Conservation (phyloP, 345 rosid species). For the Salix dunnii region DNA sequence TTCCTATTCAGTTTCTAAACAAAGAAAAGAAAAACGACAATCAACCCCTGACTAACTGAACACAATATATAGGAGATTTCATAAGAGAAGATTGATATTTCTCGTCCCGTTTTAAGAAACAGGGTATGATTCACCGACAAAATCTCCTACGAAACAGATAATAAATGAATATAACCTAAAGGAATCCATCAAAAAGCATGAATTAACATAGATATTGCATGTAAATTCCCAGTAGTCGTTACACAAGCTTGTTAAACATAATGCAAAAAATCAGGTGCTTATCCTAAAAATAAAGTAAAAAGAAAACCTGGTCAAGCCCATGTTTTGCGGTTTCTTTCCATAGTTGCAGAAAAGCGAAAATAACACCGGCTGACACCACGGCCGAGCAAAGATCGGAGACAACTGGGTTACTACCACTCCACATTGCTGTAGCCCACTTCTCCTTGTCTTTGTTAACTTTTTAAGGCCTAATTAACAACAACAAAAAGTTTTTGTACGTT, state of each 20-base stretch:
- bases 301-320: constrained; percentile 35
- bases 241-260: neutral
- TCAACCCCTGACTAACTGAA: constrained; percentile 1
- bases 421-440: neutral
- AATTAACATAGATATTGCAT: neutral
- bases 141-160: neutral
- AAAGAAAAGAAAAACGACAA: constrained; percentile 17
- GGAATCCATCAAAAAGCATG: neutral
- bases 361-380: neutral
- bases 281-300: neutral
- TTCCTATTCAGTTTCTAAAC: constrained; percentile 68
- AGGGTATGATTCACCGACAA: neutral
- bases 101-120: neutral
- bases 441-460: neutral
- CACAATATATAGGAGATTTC: neutral
- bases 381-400: constrained; percentile 16
- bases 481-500: neutral
- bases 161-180: neutral
- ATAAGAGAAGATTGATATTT: neutral
- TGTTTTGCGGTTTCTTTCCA: constrained; percentile 29
- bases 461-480: neutral
- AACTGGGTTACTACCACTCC: neutral
- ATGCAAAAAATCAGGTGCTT: neutral
- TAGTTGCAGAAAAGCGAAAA: constrained; percentile 19
- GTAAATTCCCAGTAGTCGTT: too few relatives aligned